Base-by-base conservation (phyloP, 1,284 basidiomycete genomes). In the Moesziomyces parantarcticus region DNA sequence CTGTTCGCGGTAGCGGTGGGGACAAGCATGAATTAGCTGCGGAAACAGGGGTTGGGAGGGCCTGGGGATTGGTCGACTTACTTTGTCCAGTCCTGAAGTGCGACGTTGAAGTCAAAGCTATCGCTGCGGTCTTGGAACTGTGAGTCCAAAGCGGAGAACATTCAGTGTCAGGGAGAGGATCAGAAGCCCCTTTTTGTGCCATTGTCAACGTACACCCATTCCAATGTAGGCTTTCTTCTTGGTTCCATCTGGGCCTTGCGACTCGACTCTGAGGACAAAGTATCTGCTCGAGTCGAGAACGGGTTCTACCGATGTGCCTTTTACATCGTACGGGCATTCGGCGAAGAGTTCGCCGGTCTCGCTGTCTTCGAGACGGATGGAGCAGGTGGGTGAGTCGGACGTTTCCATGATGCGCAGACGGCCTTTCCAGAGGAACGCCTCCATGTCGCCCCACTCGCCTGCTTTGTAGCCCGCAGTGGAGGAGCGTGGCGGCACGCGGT, bases 201-300 rank as follows among this genome's bases (percentile, higher is more conserved):
- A 6, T n/a, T 9, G 18, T 11, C 6, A 26, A 79, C 79, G 62
- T 56, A 80, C 79, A n/a, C 80, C 81, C 64, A 83, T 75, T 5
- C 81, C 81, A 32, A 82, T 82, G 57, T 75, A 81, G 6, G 81
- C 80, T 46, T 66, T 69, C 43, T 76, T 77, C 58, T 63, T 71
- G 68, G 70, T 42, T 54, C 77, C 69, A 74, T 66, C 58, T 16
- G 78, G 78, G 56, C 46, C 65, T 14, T 72, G 57, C 10, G 61
- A 68, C 84, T 85, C 94, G 2, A 97, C 91, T 53, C 93, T 88
- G 29, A 98, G 87, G 7, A 97, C 95, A 84, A 97, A 97, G 85
- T 98, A 99, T 48, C 96, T 89, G 10, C 93, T 95, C 0, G 93
- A 96, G 85, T 99, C 96, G 25, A 99, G 88, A 7, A 98, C 95